Evolutionary conservation across 2,329 filamentous ascomycete species (phyloP).

Genomic region (Spiromastix sp.): DNA sequence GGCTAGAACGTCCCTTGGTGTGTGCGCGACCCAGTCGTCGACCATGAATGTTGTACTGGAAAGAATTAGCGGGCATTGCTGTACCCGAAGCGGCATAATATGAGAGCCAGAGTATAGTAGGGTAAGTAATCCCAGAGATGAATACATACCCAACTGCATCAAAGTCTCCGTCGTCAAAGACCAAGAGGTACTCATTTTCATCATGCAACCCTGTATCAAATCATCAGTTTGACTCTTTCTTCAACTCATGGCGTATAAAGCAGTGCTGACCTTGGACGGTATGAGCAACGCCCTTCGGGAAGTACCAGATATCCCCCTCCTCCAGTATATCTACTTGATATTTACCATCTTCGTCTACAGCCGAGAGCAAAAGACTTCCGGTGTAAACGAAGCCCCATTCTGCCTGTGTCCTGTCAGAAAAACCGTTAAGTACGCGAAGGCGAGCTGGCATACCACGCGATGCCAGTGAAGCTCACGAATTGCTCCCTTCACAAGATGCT

Average conservation of each 20-base stretch:
- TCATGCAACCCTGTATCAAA: constrained; percentile 45
- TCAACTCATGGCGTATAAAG: neutral
- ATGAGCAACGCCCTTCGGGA: constrained; percentile 55
- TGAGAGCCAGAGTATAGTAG: too few species aligned
- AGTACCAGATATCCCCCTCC: constrained; percentile 59
- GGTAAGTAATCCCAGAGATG: too few species aligned
- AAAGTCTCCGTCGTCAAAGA: constrained; percentile 58
- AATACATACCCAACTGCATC: constrained; percentile 48
- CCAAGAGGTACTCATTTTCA: constrained; percentile 56
- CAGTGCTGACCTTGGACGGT: constrained; percentile 41
- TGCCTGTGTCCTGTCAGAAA: constrained; percentile 32
- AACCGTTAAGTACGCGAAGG: neutral
- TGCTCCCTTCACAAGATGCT: constrained; percentile 56
- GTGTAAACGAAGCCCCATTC: constrained; percentile 57
- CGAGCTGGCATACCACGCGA: constrained; percentile 42
- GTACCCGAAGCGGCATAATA: too few species aligned
- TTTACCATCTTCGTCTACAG: constrained; percentile 51
- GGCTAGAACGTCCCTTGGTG: constrained; percentile 51
- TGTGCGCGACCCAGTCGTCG: constrained; percentile 60
- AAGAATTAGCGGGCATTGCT: neutral
- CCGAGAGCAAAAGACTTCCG: constrained; percentile 48
- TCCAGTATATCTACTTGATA: constrained; percentile 46
- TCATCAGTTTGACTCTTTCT: neutral
- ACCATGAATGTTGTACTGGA: constrained; percentile 58
- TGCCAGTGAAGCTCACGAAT: constrained; percentile 60